Base-by-base conservation (phyloP, 2,329 filamentous ascomycete genomes). In the Ceratocystis papillata region DNA sequence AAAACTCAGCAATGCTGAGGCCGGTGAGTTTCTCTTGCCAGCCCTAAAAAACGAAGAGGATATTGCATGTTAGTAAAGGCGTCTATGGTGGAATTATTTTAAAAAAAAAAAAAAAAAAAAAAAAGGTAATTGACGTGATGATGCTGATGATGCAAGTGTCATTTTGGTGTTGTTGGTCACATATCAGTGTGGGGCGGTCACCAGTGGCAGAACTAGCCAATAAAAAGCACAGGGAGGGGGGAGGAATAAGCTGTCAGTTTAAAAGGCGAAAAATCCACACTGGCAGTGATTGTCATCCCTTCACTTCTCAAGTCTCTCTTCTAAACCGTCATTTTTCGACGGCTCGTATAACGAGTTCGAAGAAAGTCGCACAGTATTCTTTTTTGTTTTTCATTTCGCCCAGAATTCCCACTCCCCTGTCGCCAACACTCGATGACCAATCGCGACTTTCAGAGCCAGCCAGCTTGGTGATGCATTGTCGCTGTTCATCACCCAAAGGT, bases 11-110 rank as follows among this genome's bases (percentile, higher is more conserved):
- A 69, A 97, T 87, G 70, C 88, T 85, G 70, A 95, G 85, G 71
- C 86, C 85, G 1, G 92, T 88, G 45, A 99, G 82, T 77, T 95
- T 96, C 72, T 87, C 82, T 80, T 97, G 92, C 94, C 94, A 99
- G 78, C 87, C 89, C 92, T 97, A 72, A 60, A 65, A 53, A 41
- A 46, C 30, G 28, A 8, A 6, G 10, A 62, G 4, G 2, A 20
- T 10, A 59, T 33, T 5, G 28, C 55, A 59, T 59, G 55, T 59
- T 59, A 59, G 55, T 48, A 44, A 62, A 46, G 17, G 20, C 30
- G 25, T 20, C 4, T 28, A 17, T 53, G 12, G 8, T 53, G 10
- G 48, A 48, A 10, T 3, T 15, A 2, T 10, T 2, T 2, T 22
- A 22, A 22, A 22, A 22, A 22, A 22, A 48, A 15, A 53, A 28